phyloP scores from a whole-genome alignment of 2,329 filamentous ascomycete species.

The Fusarium bactridioides region DNA sequence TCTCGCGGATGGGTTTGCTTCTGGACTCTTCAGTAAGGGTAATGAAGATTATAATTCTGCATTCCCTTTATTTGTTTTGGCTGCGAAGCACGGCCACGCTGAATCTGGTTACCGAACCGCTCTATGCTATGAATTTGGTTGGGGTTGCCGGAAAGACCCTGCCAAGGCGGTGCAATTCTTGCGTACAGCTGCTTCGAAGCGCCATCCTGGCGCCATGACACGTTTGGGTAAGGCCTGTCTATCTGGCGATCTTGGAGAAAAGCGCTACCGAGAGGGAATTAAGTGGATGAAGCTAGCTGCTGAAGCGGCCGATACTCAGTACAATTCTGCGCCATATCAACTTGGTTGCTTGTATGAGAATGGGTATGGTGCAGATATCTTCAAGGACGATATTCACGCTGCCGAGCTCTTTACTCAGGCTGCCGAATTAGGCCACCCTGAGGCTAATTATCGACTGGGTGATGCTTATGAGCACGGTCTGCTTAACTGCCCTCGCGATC shows the following conservation, averaged over 20 bases:
- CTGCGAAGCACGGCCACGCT: conserved; percentile 95
- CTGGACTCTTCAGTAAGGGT: conserved; percentile 93
- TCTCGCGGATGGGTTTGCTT: conserved; percentile 91
- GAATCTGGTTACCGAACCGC: conserved; percentile 94
- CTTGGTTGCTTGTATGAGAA: conserved; percentile 87
- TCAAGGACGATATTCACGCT: conserved; percentile 88
- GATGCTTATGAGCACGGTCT: conserved; percentile 95
- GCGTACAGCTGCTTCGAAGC: conserved; percentile 87
- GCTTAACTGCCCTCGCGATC: conserved; percentile 86
- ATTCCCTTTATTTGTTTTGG: conserved; percentile 90
- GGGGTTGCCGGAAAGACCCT: conserved; percentile 90
- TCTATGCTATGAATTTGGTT: conserved; percentile 97
- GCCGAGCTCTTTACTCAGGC: conserved; percentile 94
- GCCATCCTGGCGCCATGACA: conserved; percentile 94
- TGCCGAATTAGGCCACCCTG: conserved; percentile 87
- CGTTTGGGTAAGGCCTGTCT: conserved; percentile 91
- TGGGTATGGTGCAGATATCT: conserved; percentile 94
- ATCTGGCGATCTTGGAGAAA: conserved; percentile 86
- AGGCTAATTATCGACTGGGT: conserved; percentile 89
- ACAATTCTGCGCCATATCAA: conserved; percentile 92
- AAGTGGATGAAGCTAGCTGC: conserved; percentile 96
- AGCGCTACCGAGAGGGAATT: conserved; percentile 87
- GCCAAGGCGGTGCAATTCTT: conserved; percentile 95
- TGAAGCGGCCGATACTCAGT: conserved; percentile 88
- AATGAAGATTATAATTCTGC: conserved; percentile 91